Percentiles rank a stretch among this genome's conserved stretches.
Conservation (phyloP, 106 monocot species). For the Acorus gramineus region DNA sequence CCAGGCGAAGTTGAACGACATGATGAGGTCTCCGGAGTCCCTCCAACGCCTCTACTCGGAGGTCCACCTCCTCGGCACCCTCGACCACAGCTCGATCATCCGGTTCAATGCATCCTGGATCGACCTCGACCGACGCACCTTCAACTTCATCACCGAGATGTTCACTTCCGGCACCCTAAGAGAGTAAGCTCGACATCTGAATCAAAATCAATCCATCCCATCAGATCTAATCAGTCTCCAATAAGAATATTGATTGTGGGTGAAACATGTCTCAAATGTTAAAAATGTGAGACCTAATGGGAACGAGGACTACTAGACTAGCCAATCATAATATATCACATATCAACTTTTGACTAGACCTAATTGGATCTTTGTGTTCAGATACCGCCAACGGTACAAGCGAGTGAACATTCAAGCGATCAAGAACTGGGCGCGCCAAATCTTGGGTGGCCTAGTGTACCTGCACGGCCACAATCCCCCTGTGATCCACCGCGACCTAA, state of each 20-base stretch:
- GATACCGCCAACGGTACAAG: conserved; percentile 70
- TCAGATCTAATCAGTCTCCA: too few relatives aligned
- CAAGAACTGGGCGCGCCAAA: conserved; percentile 76
- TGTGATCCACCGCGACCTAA: conserved; percentile 95
- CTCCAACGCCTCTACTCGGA: conserved; percentile 86
- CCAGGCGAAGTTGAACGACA: conserved; percentile 58
- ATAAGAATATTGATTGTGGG: too few relatives aligned
- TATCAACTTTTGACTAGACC: too few relatives aligned
- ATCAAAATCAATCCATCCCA: too few relatives aligned
- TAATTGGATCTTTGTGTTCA: conserved; percentile 8
- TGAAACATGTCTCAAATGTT: too few relatives aligned
- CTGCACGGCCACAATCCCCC: conserved; percentile 76
- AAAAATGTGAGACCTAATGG: too few relatives aligned
- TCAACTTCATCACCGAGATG: conserved; percentile 99
- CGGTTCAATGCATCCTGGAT: conserved; percentile 77
- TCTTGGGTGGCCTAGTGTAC: conserved; percentile 70
- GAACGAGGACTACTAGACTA: too few relatives aligned
- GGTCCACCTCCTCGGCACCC: conserved; percentile 75
- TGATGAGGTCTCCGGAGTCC: conserved; percentile 63
- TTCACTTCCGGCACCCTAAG: conserved; percentile 96
- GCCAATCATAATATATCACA: too few relatives aligned
- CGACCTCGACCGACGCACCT: conserved; percentile 41
- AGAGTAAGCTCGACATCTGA: conserved; percentile 28
- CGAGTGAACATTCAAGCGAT: conserved; percentile 62
- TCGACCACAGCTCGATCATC: conserved; percentile 75